Evolutionary conservation across 1,139 yeast genomes (phyloP).

Genomic region (Suhomyces kunorum): DNA sequence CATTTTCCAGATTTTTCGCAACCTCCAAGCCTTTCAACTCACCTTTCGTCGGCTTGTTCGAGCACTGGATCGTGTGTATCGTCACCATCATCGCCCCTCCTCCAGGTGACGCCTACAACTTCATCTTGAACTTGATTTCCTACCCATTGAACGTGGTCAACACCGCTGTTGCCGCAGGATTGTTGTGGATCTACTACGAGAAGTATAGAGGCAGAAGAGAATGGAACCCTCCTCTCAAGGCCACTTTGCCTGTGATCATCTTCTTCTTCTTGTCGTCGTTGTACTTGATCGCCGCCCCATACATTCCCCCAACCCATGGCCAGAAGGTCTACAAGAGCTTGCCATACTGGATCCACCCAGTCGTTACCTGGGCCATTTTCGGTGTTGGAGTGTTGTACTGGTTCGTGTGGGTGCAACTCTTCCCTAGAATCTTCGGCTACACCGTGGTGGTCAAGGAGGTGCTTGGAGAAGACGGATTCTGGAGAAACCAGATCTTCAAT

Average conservation of each 20-base stretch:
- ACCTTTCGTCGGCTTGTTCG: constrained; percentile 58
- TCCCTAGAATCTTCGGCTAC: constrained; percentile 64
- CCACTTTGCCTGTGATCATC: constrained; percentile 60
- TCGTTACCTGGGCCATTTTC: constrained; percentile 78
- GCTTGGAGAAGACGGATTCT: constrained; percentile 71
- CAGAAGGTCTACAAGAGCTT: constrained; percentile 64
- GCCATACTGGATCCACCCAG: constrained; percentile 83
- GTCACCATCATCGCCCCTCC: constrained; percentile 52
- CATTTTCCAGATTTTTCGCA: constrained; percentile 48
- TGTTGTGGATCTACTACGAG: constrained; percentile 46
- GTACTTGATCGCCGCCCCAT: constrained; percentile 77
- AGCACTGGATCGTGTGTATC: constrained; percentile 56
- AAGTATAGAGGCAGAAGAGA: constrained; percentile 50
- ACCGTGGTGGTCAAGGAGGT: constrained; percentile 58
- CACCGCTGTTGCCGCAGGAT: constrained; percentile 45
- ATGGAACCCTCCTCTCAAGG: constrained; percentile 79
- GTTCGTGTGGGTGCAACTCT: constrained; percentile 61
- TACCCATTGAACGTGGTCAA: constrained; percentile 56
- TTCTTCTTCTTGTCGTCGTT: constrained; percentile 71
- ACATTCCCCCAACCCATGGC: constrained; percentile 69
- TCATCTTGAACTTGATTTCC: constrained; percentile 49
- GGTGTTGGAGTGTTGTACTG: constrained; percentile 72
- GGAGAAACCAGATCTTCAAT: constrained; percentile 64
- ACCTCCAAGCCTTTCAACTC: constrained; percentile 45
- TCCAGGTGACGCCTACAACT: constrained; percentile 53